These are phyloP conservation scores for Bretschneidera sinensis DNA, from an alignment of 345 rosid genomes.

Conservation along the genomic window DNA sequence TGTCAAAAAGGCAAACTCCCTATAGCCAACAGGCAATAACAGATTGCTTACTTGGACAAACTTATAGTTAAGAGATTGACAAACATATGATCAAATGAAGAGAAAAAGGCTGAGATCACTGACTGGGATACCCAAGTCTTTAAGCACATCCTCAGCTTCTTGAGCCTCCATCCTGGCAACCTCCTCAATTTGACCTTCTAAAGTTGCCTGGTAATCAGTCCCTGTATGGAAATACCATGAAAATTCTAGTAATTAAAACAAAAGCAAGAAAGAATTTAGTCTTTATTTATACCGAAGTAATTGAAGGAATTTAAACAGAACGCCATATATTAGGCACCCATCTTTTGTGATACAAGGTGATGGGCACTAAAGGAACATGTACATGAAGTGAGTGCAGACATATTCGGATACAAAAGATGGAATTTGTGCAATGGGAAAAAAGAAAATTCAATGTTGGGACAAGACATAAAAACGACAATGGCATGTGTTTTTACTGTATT, in stretches of 20 bases:
- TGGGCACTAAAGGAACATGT: not conserved
- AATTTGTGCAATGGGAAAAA: not conserved
- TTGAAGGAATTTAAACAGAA: not conserved
- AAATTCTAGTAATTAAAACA: not conserved
- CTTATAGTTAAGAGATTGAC: not conserved
- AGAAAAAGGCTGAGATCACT: constrained; percentile 18
- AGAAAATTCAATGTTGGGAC: not conserved
- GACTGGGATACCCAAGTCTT: constrained; percentile 75
- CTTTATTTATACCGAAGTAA: too few species aligned
- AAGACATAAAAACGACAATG: not conserved
- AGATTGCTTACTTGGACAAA: not conserved
- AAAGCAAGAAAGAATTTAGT: too few species aligned
- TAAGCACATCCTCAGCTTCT: constrained; percentile 66
- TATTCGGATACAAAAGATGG: not conserved
- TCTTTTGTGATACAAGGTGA: not conserved
- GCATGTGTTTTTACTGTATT: not conserved
- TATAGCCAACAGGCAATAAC: not conserved
- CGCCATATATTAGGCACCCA: not conserved
- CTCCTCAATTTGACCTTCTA: constrained; percentile 90
- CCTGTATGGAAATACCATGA: constrained; percentile 32
- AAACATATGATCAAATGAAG: not conserved
- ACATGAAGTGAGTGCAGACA: not conserved
- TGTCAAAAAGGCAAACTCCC: not conserved
- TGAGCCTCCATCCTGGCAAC: constrained; percentile 73
- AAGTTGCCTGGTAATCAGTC: constrained; percentile 48